These are phyloP conservation scores for Penicillium occitanis DNA, from an alignment of 2,329 filamentous ascomycete species.

Conservation along the genomic window DNA sequence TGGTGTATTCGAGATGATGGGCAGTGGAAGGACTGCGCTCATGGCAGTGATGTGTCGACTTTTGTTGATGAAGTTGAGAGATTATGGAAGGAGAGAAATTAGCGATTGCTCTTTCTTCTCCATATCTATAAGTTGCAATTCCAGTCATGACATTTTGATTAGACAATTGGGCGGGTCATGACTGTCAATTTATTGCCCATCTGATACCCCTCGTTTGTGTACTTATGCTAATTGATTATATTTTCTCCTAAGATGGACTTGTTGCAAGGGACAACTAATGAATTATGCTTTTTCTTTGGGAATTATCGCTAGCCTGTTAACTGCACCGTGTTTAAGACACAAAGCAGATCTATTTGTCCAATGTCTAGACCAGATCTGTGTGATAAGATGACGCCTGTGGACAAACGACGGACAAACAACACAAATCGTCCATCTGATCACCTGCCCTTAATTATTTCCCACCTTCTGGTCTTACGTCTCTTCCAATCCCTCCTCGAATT, in stretches of 20 bases:
- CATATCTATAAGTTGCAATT: neutral
- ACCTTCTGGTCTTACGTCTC: neutral
- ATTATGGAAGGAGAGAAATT: conserved; percentile 53
- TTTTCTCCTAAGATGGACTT: neutral
- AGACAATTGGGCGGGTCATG: neutral
- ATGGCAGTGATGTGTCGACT: conserved; percentile 55
- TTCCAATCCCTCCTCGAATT: neutral
- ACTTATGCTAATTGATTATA: neutral
- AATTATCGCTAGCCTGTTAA: neutral
- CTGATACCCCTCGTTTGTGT: conserved; percentile 8
- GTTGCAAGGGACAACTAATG: neutral
- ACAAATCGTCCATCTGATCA: neutral
- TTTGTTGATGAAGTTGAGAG: conserved; percentile 75
- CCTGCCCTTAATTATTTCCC: too few relatives aligned
- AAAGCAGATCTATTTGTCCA: neutral
- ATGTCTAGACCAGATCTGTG: neutral
- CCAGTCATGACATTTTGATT: neutral
- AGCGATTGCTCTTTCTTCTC: neutral
- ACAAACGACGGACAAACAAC: neutral
- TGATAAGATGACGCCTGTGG: neutral
- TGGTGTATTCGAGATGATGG: conserved; percentile 82
- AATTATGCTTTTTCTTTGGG: neutral
- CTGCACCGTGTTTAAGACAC: neutral
- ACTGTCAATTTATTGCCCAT: neutral
- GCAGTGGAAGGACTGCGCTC: conserved; percentile 75